Evolutionary conservation across 2,329 filamentous ascomycete genomes (phyloP).

Genomic region (Sclerotinia minor): DNA sequence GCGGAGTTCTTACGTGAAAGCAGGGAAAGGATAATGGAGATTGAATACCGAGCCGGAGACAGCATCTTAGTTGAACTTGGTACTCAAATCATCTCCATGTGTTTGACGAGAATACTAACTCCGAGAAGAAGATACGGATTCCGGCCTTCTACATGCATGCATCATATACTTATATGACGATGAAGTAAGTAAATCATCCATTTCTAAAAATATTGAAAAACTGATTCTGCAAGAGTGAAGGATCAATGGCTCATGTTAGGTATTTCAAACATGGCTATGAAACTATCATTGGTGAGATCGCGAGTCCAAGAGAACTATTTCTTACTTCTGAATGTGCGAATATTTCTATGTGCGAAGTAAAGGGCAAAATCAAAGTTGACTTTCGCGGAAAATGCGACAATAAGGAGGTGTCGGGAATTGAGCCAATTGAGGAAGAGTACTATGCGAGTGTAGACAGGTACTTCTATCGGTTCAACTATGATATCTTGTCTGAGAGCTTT

Average conservation of each 20-base stretch:
- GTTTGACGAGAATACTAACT: background rate
- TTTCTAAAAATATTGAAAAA: background rate
- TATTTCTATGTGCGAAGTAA: slow-evolving; percentile 18
- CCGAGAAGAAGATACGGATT: background rate
- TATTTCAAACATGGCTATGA: slow-evolving; percentile 30
- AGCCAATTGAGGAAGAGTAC: slow-evolving; percentile 13
- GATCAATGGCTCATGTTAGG: slow-evolving; percentile 27
- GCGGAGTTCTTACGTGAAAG: background rate
- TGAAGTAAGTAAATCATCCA: background rate
- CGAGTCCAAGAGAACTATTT: slow-evolving; percentile 30
- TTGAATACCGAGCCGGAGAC: background rate
- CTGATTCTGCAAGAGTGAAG: background rate
- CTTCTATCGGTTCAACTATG: slow-evolving; percentile 27
- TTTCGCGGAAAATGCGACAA: background rate
- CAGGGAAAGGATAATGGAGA: background rate
- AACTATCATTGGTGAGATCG: slow-evolving; percentile 27
- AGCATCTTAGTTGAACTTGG: background rate
- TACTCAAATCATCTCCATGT: background rate
- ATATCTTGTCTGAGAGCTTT: slow-evolving; percentile 12
- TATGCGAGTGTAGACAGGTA: slow-evolving; percentile 16
- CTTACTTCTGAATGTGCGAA: slow-evolving; percentile 27
- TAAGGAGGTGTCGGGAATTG: background rate
- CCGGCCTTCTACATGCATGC: background rate
- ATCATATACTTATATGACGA: background rate
- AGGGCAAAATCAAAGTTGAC: slow-evolving; percentile 29